Conservation (phyloP, 2,329 filamentous ascomycete genomes). For the Stylonectria norvegica region DNA sequence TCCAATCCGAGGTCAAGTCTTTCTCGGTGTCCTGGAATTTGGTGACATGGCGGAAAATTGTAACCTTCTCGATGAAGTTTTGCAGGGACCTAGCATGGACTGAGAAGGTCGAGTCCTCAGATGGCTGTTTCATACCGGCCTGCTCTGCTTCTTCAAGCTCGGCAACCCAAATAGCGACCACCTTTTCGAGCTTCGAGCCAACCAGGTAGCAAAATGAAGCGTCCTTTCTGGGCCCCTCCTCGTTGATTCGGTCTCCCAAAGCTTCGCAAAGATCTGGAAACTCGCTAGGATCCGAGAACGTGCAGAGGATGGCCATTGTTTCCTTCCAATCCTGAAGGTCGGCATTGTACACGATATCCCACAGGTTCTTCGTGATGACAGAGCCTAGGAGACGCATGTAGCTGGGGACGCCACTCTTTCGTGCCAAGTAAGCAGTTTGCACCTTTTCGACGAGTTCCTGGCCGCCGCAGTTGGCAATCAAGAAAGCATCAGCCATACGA, state of each 20-base stretch:
- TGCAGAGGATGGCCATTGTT: constrained; percentile 92
- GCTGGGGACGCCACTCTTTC: constrained; percentile 78
- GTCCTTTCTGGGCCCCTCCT: constrained; percentile 75
- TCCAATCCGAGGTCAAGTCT: constrained; percentile 74
- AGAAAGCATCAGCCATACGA: constrained; percentile 91
- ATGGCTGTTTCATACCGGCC: constrained; percentile 64
- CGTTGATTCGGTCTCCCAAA: constrained; percentile 84
- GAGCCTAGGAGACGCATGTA: constrained; percentile 88
- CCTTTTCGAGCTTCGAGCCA: constrained; percentile 95
- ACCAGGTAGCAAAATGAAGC: constrained; percentile 96
- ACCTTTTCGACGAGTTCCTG: constrained; percentile 92
- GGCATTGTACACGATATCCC: constrained; percentile 97
- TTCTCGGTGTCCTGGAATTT: constrained; percentile 83
- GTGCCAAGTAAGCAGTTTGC: constrained; percentile 83
- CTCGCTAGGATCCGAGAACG: constrained; percentile 85
- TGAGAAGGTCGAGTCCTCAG: constrained; percentile 79
- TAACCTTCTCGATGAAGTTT: constrained; percentile 96
- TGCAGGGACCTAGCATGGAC: constrained; percentile 86
- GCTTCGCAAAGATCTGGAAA: constrained; percentile 95
- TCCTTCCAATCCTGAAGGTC: constrained; percentile 94
- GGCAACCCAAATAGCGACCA: constrained; percentile 87
- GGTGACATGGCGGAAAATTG: constrained; percentile 89
- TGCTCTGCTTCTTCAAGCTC: constrained; percentile 84
- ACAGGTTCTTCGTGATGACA: constrained; percentile 92
- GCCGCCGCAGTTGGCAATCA: constrained; percentile 95